A percentile compares a stretch with the other conserved stretches of the same genome.
Evolutionary conservation across 2,329 filamentous ascomycete species (phyloP).

Genomic region (Aphanocladium album): DNA sequence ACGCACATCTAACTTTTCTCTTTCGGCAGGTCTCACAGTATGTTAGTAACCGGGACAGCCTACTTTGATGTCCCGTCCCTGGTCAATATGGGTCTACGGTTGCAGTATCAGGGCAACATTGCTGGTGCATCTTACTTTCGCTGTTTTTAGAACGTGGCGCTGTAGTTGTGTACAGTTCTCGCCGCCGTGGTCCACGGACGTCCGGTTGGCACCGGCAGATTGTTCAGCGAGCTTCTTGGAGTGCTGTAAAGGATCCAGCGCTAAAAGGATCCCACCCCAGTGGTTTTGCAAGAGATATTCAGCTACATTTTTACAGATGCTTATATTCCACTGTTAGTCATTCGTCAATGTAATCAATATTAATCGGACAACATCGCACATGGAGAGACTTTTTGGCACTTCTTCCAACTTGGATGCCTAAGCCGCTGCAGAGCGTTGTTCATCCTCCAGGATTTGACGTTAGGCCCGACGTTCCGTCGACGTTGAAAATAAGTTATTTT

Average conservation of each 20-base stretch:
- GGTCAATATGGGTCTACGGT: not conserved
- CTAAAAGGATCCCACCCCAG: not conserved
- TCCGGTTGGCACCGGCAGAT: not conserved
- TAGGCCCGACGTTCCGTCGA: too few species aligned
- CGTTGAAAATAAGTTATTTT: not conserved
- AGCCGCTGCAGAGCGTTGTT: not conserved
- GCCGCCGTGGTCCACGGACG: not conserved
- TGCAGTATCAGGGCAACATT: not conserved
- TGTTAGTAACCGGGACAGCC: not conserved
- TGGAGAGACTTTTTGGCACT: too few species aligned
- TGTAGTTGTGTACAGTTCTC: not conserved
- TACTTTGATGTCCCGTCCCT: not conserved
- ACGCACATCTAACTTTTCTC: not conserved
- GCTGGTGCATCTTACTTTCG: not conserved
- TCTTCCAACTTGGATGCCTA: too few species aligned
- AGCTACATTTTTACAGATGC: not conserved
- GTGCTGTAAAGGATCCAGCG: not conserved
- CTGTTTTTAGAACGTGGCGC: not conserved
- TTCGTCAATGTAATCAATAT: too few species aligned
- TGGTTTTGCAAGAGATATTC: not conserved
- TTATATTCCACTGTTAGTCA: too few species aligned
- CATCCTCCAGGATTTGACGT: not conserved
- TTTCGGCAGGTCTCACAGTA: not conserved
- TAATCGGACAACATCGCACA: too few species aligned
- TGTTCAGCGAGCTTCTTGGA: not conserved